Base-by-base conservation (phyloP, 306 rosid genomes). In the Arachis stenosperma region DNA sequence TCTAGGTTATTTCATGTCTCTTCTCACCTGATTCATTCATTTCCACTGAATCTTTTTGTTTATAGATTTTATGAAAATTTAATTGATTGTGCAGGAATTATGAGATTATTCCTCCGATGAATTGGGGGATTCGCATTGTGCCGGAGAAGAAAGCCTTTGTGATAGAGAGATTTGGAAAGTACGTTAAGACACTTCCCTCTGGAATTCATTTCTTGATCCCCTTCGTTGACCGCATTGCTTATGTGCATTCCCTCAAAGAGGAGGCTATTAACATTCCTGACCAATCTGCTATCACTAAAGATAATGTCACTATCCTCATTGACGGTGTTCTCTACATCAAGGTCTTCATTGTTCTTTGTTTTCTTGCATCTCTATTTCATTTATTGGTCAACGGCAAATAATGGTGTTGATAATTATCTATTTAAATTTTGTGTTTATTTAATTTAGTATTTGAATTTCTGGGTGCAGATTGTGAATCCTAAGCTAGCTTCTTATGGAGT, bases 71-170 rank as follows among this genome's bases (percentile, higher is more conserved):
- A 50, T 11, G 6, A 50, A 11, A 3, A 71, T 71, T 29, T 39
- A 64, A 63, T 37, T 29, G 48, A 8, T 47, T 52, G 27, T 7
- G 57, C 55, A 84, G 92, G 65, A 76, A 5, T 56, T 78, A 94
- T 80, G 95, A 88, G 76, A 85, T 87, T 72, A 46, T 76, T 42
- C 99, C 99, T 60, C 99, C 99, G n/a, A 13, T 80, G 72, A 94
- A 94, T 56, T 94, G 97, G 97, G 99, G 99, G 11, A 9, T 94
- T 70, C 91, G 99, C 72, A 89, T 94, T 84, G 99, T 94, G 66
- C 97, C 97, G 22, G 97, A 94, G 86, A 88, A 87, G 90, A 91
- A 78, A 80, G 99, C 99, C 3, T 94, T 67, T 71, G 97, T 94
- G 30, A 84, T 94, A 33, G 99, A 94, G 78, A 82, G 99, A 52